These are phyloP conservation scores for Omphalotus guepiniiformis DNA, from an alignment of 768 basidiomycete species.

Conservation along the genomic window DNA sequence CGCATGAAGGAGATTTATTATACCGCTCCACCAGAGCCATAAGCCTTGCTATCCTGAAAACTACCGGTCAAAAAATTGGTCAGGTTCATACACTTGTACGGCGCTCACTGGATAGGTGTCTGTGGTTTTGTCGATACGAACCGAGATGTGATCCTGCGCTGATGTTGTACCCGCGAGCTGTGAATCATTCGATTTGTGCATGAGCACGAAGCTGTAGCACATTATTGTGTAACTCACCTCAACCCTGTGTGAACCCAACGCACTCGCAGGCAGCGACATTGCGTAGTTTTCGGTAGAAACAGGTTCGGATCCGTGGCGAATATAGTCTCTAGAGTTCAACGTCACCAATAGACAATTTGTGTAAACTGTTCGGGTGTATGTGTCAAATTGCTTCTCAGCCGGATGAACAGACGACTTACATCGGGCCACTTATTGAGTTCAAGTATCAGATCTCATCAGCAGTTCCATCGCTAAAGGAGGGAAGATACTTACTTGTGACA, in stretches of 20 bases:
- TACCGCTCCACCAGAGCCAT: too few relatives aligned
- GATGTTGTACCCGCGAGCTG: not conserved
- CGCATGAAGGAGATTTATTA: too few relatives aligned
- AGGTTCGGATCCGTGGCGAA: constrained; percentile 1
- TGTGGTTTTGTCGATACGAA: not conserved
- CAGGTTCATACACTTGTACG: too few relatives aligned
- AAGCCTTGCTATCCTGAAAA: too few relatives aligned
- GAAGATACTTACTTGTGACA: not conserved
- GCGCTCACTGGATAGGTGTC: too few relatives aligned
- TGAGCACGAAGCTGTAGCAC: not conserved
- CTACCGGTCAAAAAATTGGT: too few relatives aligned
- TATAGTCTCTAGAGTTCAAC: constrained; percentile 8
- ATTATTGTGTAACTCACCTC: not conserved
- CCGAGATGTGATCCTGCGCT: not conserved
- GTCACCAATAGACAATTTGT: constrained; percentile 10
- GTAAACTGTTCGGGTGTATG: not conserved
- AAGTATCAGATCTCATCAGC: not conserved
- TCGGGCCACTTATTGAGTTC: not conserved
- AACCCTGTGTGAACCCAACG: not conserved
- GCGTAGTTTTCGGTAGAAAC: not conserved
- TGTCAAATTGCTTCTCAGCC: not conserved
- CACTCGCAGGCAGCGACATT: not conserved
- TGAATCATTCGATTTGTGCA: not conserved
- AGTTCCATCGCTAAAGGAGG: not conserved
- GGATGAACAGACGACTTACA: not conserved